These are phyloP conservation scores for Heterobasidion occidentale DNA, from an alignment of 1,284 basidiomycete genomes.

Conservation along the genomic window DNA sequence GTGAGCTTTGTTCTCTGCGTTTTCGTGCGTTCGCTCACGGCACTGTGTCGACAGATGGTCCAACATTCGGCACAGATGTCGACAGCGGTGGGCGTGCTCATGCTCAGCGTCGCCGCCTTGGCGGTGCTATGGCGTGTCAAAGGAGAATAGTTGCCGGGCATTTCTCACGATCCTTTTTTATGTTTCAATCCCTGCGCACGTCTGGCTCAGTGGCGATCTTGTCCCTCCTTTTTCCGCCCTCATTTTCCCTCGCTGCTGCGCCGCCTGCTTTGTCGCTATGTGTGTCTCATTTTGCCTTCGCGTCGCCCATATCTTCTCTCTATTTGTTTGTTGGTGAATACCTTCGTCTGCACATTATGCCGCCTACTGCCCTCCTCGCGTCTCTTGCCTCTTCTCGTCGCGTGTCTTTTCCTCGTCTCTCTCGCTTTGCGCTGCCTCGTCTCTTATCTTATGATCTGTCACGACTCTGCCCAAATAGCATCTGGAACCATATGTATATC, in stretches of 20 bases:
- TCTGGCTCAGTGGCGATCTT: background rate
- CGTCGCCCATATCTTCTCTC: too few species aligned
- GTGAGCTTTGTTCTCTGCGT: background rate
- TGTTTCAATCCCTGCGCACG: background rate
- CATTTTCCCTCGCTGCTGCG: background rate
- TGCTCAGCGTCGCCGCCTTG: slow-evolving; percentile 4
- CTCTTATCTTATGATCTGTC: background rate
- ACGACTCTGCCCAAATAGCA: background rate
- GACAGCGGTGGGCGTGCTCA: background rate
- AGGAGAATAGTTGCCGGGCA: background rate
- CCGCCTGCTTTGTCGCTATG: background rate
- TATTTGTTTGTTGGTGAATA: background rate
- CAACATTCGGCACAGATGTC: background rate
- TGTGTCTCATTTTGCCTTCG: background rate
- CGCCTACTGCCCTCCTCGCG: background rate
- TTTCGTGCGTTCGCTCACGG: background rate
- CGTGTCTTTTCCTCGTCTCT: too few species aligned
- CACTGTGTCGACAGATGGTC: background rate
- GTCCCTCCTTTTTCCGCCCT: background rate
- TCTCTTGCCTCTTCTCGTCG: background rate
- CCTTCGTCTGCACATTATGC: background rate
- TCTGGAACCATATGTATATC: background rate
- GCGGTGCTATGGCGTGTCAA: slow-evolving; percentile 4
- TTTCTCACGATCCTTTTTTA: background rate
- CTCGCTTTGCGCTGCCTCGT: background rate